A percentile compares a stretch with the other conserved stretches of the same genome.
phyloP scores from a whole-genome alignment of 495 filamentous ascomycete species.

The Neurospora pannonica region DNA sequence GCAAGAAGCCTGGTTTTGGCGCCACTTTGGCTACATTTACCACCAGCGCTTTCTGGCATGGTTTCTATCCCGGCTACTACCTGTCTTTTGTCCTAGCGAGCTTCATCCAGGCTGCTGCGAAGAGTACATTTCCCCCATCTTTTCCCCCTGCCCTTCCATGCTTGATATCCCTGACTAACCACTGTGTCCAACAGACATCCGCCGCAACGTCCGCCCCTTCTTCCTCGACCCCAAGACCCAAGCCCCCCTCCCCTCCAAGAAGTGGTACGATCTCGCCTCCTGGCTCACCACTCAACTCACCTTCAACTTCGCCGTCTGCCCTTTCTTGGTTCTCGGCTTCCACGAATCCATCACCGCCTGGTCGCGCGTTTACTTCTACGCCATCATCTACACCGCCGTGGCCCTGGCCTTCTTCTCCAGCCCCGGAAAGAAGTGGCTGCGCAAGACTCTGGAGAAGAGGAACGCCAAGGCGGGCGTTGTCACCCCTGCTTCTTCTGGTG shows the following conservation, averaged over 20 bases:
- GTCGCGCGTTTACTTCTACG: constrained; percentile 85
- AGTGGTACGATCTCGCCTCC: constrained; percentile 76
- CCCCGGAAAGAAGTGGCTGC: constrained; percentile 57
- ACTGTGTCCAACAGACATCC: constrained; percentile 54
- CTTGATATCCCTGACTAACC: not conserved
- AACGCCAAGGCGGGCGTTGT: constrained; percentile 27
- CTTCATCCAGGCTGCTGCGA: constrained; percentile 86
- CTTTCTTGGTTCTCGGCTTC: constrained; percentile 75
- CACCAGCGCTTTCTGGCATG: constrained; percentile 95
- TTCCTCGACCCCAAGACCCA: constrained; percentile 67
- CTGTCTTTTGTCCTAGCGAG: constrained; percentile 79
- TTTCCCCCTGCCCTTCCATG: not conserved
- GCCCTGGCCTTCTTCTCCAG: constrained; percentile 71
- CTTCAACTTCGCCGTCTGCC: constrained; percentile 71
- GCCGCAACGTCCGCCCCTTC: constrained; percentile 84
- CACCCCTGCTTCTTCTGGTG: not conserved
- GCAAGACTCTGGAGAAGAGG: constrained; percentile 50
- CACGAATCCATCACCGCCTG: constrained; percentile 59
- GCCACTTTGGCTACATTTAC: constrained; percentile 90
- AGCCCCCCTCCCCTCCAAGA: constrained; percentile 59
- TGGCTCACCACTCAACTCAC: constrained; percentile 72
- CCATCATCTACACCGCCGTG: constrained; percentile 51
- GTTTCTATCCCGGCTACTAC: constrained; percentile 96
- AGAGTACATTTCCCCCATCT: constrained; percentile 52
- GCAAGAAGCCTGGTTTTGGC: constrained; percentile 92